Conservation (phyloP, 805 yeast genomes). For the Metahyphopichia silvanorum region DNA sequence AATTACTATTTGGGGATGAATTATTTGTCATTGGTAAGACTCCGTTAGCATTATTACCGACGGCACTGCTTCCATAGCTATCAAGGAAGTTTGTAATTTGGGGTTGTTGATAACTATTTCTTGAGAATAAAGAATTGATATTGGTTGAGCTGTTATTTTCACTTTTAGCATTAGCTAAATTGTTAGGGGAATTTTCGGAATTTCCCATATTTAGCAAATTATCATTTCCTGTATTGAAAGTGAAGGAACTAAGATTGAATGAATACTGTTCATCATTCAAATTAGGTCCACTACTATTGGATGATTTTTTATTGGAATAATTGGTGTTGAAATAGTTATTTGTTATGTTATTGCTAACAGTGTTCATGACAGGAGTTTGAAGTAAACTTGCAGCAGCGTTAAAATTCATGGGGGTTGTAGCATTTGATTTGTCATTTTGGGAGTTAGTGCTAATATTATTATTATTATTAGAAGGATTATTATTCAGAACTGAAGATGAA, state of each 20-base stretch:
- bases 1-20: constrained; percentile 1
- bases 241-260: constrained; percentile 33
- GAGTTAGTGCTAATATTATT: constrained; percentile 2
- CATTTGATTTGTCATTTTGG: background rate
- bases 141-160: constrained; percentile 8
- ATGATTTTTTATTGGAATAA: constrained; percentile 11
- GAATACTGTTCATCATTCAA: constrained; percentile 25
- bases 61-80: constrained; percentile 1
- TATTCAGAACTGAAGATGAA: no score
- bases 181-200: constrained; percentile 1
- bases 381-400: constrained; percentile 7
- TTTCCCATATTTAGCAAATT: constrained; percentile 1
- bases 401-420: background rate
- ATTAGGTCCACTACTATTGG: constrained; percentile 4
- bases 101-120: constrained; percentile 5
- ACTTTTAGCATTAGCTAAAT: constrained; percentile 1
- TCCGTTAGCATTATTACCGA: constrained; percentile 1
- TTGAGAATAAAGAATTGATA: constrained; percentile 9
- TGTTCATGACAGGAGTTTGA: constrained; percentile 28
- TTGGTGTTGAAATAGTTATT: constrained; percentile 31
- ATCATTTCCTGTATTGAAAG: constrained; percentile 19
- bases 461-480: background rate
- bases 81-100: constrained; percentile 14
- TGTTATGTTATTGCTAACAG: constrained; percentile 30
- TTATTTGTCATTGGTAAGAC: background rate